Evolutionary conservation across 2,329 filamentous ascomycete genomes (phyloP), one percentile per base, ranked within the genome.

Genomic region (Xylaria digitata): DNA sequence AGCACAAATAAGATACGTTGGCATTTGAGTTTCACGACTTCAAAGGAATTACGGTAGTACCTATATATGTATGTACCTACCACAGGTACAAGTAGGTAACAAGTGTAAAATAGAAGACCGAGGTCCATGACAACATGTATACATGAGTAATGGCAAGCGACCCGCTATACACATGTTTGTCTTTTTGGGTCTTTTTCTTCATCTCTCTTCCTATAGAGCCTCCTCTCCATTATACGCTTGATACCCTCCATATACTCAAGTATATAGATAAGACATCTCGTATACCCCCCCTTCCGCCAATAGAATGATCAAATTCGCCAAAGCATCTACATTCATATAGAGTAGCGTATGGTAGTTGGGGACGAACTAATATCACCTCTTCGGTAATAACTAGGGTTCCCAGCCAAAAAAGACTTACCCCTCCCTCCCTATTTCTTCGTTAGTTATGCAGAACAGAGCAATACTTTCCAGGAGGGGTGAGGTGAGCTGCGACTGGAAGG

Each of bases 161-260:
- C 59, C 64, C 63, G 60, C 60, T 43, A 43, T 56, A 50, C 13
- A n/a, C 43, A n/a, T 34, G n/a, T 37, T 40, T 23, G 40, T 50
- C 23, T 19, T 46, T 23, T 58, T 26, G 26, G 26, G 21, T 13
- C 32, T 30, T 42, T 53, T 49, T 19, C 8, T 7, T 21, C 17
- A 17, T 37, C 19, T 42, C 37, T 34, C n/a, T 23, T 11, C 23
- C 43, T 45, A 26, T 26, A 4, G 32, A 50, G 34, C 15, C 26
- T 53, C 17, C 23, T 54, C 49, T 60, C 62, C 62, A 56, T 65
- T 5, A 26, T 26, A 26, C 1, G 3, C 26, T 26, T 49, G 21
- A 50, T 23, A 19, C 26, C 40, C 54, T 57, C 19, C 19, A 26
- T 15, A 40, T 13, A 21, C 30, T 11, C 43, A 11, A 46, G n/a